Conservation (phyloP, 352 stramenopile species). For the Phytophthora pistaciae region DNA sequence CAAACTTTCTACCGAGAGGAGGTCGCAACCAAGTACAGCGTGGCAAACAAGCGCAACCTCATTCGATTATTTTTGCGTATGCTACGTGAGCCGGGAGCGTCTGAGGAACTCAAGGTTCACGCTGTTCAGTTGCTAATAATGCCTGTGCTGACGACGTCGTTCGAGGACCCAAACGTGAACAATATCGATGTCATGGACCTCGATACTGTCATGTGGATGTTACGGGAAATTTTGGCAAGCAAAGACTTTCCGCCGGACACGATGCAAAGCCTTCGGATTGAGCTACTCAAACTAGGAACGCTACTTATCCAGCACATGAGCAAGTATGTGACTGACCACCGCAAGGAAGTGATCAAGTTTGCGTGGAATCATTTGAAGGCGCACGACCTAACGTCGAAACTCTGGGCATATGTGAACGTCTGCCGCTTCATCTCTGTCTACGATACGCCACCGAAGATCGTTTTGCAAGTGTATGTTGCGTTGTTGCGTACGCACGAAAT, state of each 20-base stretch:
- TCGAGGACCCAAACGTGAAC: constrained; percentile 78
- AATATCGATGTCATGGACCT: constrained; percentile 90
- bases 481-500: constrained; percentile 95
- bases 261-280: constrained; percentile 87
- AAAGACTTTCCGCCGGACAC: constrained; percentile 80
- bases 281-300: constrained; percentile 95
- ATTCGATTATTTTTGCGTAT: constrained; percentile 92
- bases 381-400: constrained; percentile 95
- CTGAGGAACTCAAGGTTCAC: constrained; percentile 94
- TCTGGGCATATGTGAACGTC: constrained; percentile 98
- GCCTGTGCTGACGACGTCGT: constrained; percentile 91
- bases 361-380: constrained; percentile 97
- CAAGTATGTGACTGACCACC: constrained; percentile 92
- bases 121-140: constrained; percentile 95
- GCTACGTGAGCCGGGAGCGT: constrained; percentile 73
- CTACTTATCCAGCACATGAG: constrained; percentile 97
- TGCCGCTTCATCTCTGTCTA: constrained; percentile 97
- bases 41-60: constrained; percentile 84
- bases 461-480: constrained; percentile 97
- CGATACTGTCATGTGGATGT: constrained; percentile 90
- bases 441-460: constrained; percentile 96
- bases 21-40: constrained; percentile 72
- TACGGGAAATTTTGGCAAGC: constrained; percentile 88
- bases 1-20: constrained; percentile 90
- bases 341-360: constrained; percentile 99